Percentiles rank a stretch among this genome's conserved stretches.
phyloP scores from a whole-genome alignment of 2,329 filamentous ascomycete genomes.

The Ambrosiella xylebori region DNA sequence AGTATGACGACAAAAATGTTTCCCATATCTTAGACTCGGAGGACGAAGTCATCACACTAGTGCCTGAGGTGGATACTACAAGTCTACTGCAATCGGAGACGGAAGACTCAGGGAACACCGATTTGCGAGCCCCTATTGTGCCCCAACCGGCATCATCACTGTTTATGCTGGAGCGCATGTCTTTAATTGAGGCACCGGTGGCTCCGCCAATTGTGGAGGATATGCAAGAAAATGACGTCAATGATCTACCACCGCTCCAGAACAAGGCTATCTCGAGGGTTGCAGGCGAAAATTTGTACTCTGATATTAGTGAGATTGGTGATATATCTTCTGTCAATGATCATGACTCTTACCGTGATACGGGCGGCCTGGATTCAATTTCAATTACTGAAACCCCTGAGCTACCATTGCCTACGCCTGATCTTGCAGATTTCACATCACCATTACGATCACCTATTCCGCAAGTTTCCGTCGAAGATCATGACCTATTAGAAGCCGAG shows the following conservation, averaged over 20 bases:
- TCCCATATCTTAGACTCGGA: background rate
- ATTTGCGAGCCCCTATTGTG: background rate
- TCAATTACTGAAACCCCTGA: background rate
- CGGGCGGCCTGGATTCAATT: background rate
- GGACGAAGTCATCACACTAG: background rate
- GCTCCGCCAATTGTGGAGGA: background rate
- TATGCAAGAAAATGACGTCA: background rate
- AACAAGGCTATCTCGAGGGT: background rate
- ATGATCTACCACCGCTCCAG: background rate
- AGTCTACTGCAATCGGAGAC: background rate
- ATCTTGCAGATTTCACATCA: background rate
- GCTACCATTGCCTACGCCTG: background rate
- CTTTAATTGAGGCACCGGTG: background rate
- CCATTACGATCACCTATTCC: background rate
- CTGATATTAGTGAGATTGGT: conserved; percentile 1
- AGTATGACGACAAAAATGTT: background rate
- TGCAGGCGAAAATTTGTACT: background rate
- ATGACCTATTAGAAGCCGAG: background rate
- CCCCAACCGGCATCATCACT: background rate
- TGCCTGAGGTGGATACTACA: background rate
- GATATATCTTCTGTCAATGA: background rate
- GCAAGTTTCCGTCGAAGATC: background rate
- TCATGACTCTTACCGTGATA: background rate
- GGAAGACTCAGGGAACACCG: background rate
- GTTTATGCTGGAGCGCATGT: background rate